Percentiles rank a stretch among this genome's conserved stretches.
Conservation (phyloP, 2,329 filamentous ascomycete genomes). For the Epicoccum nigrum region DNA sequence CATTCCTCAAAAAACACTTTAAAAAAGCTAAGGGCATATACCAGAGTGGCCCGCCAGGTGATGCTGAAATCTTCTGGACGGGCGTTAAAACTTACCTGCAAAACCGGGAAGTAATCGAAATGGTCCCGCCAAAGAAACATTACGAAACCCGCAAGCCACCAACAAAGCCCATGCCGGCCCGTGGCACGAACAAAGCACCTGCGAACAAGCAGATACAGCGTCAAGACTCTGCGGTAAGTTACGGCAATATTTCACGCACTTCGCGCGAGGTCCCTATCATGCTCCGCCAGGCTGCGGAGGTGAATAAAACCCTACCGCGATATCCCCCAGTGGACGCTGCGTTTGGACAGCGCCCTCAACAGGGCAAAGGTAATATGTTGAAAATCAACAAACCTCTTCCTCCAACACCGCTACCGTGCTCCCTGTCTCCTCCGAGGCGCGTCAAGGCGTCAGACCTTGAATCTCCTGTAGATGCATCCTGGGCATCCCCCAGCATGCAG, state of each 20-base stretch:
- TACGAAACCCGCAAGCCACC: background rate
- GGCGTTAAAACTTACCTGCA: slow-evolving; percentile 20
- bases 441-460: background rate
- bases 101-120: slow-evolving; percentile 6
- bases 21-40: slow-evolving; percentile 29
- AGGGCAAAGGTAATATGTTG: background rate
- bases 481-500: background rate
- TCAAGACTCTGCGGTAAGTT: slow-evolving; percentile 5
- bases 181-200: background rate
- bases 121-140: background rate
- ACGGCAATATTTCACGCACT: slow-evolving; percentile 12
- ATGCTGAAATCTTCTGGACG: slow-evolving; percentile 33
- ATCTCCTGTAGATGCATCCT: background rate
- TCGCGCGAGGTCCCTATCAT: slow-evolving; percentile 19
- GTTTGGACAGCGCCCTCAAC: background rate
- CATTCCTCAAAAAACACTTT: slow-evolving; percentile 10
- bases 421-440: background rate
- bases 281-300: slow-evolving; percentile 7
- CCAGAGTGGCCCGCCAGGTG: slow-evolving; percentile 30
- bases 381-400: slow-evolving; percentile 5
- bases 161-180: background rate
- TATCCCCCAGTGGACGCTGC: slow-evolving; percentile 12
- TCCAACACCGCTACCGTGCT: slow-evolving; percentile 8
- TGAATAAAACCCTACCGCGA: slow-evolving; percentile 25
- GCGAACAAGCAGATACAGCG: background rate